phyloP scores from a whole-genome alignment of 108 stramenopile species.

The Skeletonema grethae region DNA sequence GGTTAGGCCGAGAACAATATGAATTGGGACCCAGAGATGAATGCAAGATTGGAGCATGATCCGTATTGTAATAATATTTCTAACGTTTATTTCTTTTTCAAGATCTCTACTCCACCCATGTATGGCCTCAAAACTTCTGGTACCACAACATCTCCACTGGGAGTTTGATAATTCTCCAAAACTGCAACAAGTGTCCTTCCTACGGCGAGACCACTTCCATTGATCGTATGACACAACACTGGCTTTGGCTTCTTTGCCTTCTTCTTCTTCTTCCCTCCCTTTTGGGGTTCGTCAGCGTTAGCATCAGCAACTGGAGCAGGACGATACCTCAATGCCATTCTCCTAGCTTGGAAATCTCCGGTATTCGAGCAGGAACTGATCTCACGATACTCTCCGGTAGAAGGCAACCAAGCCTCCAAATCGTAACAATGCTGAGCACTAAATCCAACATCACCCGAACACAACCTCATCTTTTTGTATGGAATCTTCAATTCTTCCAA shows the following conservation, averaged over 20 bases:
- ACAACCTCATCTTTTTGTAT: conserved; percentile 92
- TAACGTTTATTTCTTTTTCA: conserved; percentile 44
- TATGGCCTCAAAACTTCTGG: conserved; percentile 92
- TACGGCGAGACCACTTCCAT: conserved; percentile 97
- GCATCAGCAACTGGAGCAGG: conserved; percentile 41
- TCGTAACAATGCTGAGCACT: conserved; percentile 95
- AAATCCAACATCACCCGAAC: conserved; percentile 96
- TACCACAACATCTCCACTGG: conserved; percentile 88
- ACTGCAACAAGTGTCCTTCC: conserved; percentile 96
- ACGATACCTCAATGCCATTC: conserved; percentile 94
- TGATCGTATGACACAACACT: conserved; percentile 94
- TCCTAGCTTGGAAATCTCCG: conserved; percentile 96
- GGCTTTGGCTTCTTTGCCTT: conserved; percentile 82
- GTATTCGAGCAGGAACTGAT: conserved; percentile 95
- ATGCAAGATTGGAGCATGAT: background rate
- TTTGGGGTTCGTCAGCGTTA: conserved; percentile 22
- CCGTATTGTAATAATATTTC: background rate
- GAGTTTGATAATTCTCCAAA: conserved; percentile 96
- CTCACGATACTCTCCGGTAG: conserved; percentile 91
- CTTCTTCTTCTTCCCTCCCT: conserved; percentile 64
- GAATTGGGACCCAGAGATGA: conserved; percentile 25
- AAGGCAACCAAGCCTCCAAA: conserved; percentile 98
- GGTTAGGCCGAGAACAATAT: conserved; percentile 45
- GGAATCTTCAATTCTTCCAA: conserved; percentile 89
- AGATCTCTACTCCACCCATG: conserved; percentile 84